A percentile compares a stretch with the other conserved stretches of the same genome.
These are phyloP conservation scores for Basipetospora sp. DNA, from an alignment of 2,329 filamentous ascomycete genomes.

Conservation along the genomic window DNA sequence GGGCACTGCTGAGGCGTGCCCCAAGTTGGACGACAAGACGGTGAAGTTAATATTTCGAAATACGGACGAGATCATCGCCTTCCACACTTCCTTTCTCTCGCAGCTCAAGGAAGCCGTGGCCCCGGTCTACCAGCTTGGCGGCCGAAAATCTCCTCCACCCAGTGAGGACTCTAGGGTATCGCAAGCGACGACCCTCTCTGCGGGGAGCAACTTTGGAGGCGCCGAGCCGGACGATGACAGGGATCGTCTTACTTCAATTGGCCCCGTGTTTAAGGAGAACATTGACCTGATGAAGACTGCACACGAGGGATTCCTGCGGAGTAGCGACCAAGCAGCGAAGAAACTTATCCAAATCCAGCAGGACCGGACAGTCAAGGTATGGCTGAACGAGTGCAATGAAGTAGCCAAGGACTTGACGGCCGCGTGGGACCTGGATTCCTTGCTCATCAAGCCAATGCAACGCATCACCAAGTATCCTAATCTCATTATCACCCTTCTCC, in stretches of 20 bases:
- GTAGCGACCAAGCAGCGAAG: conserved; percentile 47
- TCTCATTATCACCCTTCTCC: conserved; percentile 63
- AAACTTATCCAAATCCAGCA: conserved; percentile 48
- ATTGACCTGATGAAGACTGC: conserved; percentile 45
- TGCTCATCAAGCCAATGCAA: conserved; percentile 96
- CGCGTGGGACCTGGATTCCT: conserved; percentile 86
- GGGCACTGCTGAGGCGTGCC: conserved; percentile 70
- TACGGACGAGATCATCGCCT: conserved; percentile 74
- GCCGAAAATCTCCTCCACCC: conserved; percentile 12
- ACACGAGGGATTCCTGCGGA: conserved; percentile 48
- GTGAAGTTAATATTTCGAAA: conserved; percentile 87
- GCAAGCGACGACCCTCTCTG: conserved; percentile 15
- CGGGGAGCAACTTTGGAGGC: conserved; percentile 17
- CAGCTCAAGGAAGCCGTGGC: conserved; percentile 67
- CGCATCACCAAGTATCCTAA: conserved; percentile 87
- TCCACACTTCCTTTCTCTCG: conserved; percentile 66
- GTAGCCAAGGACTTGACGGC: conserved; percentile 83
- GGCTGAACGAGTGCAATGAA: conserved; percentile 84
- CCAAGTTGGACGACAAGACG: conserved; percentile 66
- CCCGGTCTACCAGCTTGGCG: conserved; percentile 48
- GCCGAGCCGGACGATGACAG: conserved; percentile 34
- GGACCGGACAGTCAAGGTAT: conserved; percentile 55
- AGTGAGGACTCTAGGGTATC: conserved; percentile 27
- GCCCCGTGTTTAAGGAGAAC: conserved; percentile 39
- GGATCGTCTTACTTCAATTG: conserved; percentile 38